Percentiles rank a stretch among this genome's conserved stretches.
These are phyloP conservation scores for Bolboschoenus planiculmis DNA, from an alignment of 176 grass and related monocot species.

Conservation along the genomic window DNA sequence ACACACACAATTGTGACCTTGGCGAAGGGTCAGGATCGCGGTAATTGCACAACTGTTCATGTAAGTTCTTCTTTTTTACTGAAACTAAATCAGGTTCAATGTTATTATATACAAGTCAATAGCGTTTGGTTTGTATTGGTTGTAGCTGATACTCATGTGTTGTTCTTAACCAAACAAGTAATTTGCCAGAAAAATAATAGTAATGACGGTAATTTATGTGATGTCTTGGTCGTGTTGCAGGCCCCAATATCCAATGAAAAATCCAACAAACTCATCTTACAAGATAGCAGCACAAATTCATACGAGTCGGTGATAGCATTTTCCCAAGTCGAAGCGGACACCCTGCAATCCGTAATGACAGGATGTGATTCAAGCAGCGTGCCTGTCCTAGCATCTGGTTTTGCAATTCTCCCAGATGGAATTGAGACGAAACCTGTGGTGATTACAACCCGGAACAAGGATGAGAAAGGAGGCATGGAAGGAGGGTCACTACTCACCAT, in stretches of 20 bases:
- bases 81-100: background rate
- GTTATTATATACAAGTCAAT: background rate
- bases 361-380: slow-evolving; percentile 55
- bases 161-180: background rate
- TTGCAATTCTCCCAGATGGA: slow-evolving; percentile 58
- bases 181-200: background rate
- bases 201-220: background rate
- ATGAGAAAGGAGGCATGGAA: background rate
- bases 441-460: slow-evolving; percentile 40
- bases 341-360: slow-evolving; percentile 38
- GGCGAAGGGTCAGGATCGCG: slow-evolving; percentile 60
- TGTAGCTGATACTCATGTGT: background rate
- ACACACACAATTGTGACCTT: slow-evolving; percentile 36
- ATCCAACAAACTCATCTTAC: slow-evolving; percentile 42
- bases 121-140: background rate
- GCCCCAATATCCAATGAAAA: slow-evolving; percentile 23
- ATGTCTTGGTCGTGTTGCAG: slow-evolving; percentile 19
- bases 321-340: slow-evolving; percentile 37
- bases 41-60: slow-evolving; percentile 58
- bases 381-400: slow-evolving; percentile 53
- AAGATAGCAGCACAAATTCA: slow-evolving; percentile 58
- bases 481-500: slow-evolving; percentile 51
- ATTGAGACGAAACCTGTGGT: slow-evolving; percentile 39
- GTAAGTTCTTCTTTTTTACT: slow-evolving; percentile 18
- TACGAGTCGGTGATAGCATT: slow-evolving; percentile 51